Evolutionary conservation across 345 rosid species (phyloP).

Genomic region (Salix exigua): DNA sequence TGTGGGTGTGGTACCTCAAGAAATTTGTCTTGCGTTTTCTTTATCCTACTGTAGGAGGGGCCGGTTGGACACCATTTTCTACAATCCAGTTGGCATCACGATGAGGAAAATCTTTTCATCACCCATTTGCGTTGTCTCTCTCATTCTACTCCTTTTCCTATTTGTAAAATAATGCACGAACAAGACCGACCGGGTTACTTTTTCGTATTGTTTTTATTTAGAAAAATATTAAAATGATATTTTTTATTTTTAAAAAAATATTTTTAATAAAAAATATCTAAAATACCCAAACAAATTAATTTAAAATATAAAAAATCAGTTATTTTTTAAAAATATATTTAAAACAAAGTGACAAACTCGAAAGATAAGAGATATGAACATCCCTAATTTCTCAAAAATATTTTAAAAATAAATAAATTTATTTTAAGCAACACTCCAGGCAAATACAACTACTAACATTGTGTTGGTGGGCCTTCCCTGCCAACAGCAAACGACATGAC

Average conservation of each 20-base stretch:
- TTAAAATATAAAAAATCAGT: no score
- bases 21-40: background rate
- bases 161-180: constrained; percentile 64
- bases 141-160: constrained; percentile 31
- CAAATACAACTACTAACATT: background rate
- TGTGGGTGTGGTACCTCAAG: background rate
- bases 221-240: no score
- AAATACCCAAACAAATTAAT: no score
- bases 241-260: no score
- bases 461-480: constrained; percentile 24
- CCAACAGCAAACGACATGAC: constrained; percentile 15
- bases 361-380: no score
- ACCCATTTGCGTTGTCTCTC: constrained; percentile 35
- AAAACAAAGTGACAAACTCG: no score
- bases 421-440: no score
- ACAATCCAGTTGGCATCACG: constrained; percentile 27
- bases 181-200: constrained; percentile 32
- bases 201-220: background rate
- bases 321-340: no score
- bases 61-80: constrained; percentile 31
- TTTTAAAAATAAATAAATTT: no score
- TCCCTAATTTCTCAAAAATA: no score
- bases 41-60: constrained; percentile 37
- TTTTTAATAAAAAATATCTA: no score
- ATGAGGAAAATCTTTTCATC: constrained; percentile 39